A percentile compares a stretch with the other conserved stretches of the same genome.
These are phyloP conservation scores for Sphagnum tenellum DNA, from an alignment of 225 moss, liverwort and hornwort species.

Conservation along the genomic window DNA sequence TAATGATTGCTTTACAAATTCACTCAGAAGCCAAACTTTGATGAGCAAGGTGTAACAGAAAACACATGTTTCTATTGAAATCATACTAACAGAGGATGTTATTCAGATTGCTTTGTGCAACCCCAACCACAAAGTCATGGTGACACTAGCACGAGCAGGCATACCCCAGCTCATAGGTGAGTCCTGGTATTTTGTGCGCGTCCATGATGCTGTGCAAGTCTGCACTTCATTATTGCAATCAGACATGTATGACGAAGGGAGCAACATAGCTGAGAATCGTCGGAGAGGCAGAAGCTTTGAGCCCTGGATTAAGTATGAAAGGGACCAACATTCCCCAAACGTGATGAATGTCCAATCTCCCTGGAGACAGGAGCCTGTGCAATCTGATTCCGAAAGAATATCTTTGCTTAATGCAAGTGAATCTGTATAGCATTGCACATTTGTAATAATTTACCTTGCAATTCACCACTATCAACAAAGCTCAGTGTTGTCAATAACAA, in stretches of 20 bases:
- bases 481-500: too few species aligned
- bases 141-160: slow-evolving; percentile 64
- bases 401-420: slow-evolving; percentile 9
- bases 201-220: slow-evolving; percentile 94
- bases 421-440: too few species aligned
- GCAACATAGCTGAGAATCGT: slow-evolving; percentile 1
- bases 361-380: slow-evolving; percentile 23
- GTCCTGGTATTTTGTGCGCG: slow-evolving; percentile 87
- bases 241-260: slow-evolving; percentile 11
- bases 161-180: slow-evolving; percentile 72
- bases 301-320: slow-evolving; percentile 20
- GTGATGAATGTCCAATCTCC: slow-evolving; percentile 1
- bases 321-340: background rate
- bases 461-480: too few species aligned
- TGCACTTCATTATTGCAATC: slow-evolving; percentile 49
- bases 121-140: slow-evolving; percentile 72
- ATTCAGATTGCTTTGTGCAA: slow-evolving; percentile 86
- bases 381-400: slow-evolving; percentile 18
- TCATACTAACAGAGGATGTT: background rate
- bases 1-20: background rate
- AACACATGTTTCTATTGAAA: background rate
- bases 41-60: too few species aligned
- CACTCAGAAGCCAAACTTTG: background rate
- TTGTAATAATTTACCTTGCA: too few species aligned
- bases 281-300: slow-evolving; percentile 15